These are phyloP conservation scores for Cucurbitaria berberidis DNA, from an alignment of 2,329 filamentous ascomycete species.

Conservation along the genomic window DNA sequence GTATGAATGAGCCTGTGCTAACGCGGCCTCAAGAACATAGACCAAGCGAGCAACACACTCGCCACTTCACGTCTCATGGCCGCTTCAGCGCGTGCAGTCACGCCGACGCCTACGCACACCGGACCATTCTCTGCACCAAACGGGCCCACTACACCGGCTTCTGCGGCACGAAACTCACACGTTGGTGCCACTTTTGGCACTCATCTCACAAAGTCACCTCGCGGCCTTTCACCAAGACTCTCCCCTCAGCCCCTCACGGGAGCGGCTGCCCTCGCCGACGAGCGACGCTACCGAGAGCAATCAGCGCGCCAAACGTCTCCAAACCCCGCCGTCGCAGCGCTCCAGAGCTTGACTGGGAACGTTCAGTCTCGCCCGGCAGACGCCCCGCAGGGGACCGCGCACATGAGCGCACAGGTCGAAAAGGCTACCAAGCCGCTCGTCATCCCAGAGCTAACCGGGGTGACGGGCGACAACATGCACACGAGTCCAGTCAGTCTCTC, in stretches of 20 bases:
- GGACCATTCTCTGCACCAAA: conserved; percentile 50
- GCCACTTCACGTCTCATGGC: conserved; percentile 47
- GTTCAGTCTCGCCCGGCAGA: conserved; percentile 49
- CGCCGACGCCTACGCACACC: conserved; percentile 51
- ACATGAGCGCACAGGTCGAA: conserved; percentile 57
- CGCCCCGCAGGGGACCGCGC: conserved; percentile 50
- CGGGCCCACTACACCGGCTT: conserved; percentile 50
- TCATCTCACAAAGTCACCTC: conserved; percentile 52
- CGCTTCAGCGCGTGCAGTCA: conserved; percentile 52
- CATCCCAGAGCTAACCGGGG: conserved; percentile 52
- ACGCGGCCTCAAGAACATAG: conserved; percentile 13
- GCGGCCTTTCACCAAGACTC: conserved; percentile 48
- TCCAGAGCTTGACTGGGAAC: conserved; percentile 53
- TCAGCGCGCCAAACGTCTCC: conserved; percentile 55
- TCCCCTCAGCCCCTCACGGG: conserved; percentile 55
- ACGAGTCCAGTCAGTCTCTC: conserved; percentile 60
- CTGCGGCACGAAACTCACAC: conserved; percentile 33
- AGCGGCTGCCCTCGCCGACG: conserved; percentile 56
- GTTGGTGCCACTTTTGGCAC: conserved; percentile 43
- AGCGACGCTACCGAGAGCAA: conserved; percentile 53
- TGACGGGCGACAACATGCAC: conserved; percentile 55
- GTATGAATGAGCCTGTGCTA: conserved; percentile 5
- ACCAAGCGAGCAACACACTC: conserved; percentile 1
- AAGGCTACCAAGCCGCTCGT: conserved; percentile 57
- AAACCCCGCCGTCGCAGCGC: conserved; percentile 54